Percentiles rank a stretch among this genome's conserved stretches.
phyloP scores from a whole-genome alignment of 371 early-diverging fungal genomes.

The Mortierella sp. region DNA sequence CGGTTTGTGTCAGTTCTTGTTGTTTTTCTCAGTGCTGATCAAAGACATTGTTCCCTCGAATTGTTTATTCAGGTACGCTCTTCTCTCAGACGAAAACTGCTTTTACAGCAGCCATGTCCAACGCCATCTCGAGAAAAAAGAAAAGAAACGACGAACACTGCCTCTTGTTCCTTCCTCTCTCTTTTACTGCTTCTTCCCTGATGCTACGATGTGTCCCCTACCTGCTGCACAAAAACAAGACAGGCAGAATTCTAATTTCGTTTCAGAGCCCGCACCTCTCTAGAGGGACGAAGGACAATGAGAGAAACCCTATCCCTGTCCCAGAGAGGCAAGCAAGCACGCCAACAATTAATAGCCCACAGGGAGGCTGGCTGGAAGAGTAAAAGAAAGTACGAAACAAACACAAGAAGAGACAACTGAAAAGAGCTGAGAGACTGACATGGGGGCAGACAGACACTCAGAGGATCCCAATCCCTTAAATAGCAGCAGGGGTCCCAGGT shows the following conservation, averaged over 20 bases:
- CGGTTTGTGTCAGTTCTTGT: no score
- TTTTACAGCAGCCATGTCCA: background rate
- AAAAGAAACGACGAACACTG: background rate
- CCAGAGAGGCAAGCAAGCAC: background rate
- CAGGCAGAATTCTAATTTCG: background rate
- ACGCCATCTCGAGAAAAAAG: background rate
- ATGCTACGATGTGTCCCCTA: background rate
- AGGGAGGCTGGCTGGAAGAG: no score
- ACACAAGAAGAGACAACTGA: no score
- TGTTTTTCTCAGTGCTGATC: no score
- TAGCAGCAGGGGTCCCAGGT: background rate
- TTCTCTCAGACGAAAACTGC: no score
- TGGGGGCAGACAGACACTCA: background rate
- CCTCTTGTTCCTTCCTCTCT: background rate
- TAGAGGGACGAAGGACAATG: background rate
- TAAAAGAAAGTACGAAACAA: background rate
- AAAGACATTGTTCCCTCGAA: no score
- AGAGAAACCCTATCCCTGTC: background rate
- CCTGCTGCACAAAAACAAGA: background rate
- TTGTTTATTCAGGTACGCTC: no score
- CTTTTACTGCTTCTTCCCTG: background rate
- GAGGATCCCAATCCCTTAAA: background rate
- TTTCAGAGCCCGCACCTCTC: slow-evolving; percentile 15
- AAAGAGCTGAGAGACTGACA: background rate
- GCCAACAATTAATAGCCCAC: background rate